Evolutionary conservation across 164 flowering plant species (phyloP).

Genomic region (Kalanchoe fedtschenkoi): DNA sequence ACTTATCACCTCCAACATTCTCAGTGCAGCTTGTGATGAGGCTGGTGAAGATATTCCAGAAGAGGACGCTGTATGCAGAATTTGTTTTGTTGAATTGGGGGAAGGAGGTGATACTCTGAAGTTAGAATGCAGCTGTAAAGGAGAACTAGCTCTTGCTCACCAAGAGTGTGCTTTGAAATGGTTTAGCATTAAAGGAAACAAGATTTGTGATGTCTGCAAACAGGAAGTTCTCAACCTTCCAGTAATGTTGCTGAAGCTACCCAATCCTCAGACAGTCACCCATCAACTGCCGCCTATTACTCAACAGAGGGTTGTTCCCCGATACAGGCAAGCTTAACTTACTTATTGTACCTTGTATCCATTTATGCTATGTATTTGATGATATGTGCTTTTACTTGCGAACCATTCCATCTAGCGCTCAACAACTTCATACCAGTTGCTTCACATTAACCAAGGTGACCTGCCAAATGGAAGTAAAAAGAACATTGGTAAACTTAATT

Average conservation of each 20-base stretch:
- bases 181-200: constrained; percentile 85
- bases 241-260: constrained; percentile 52
- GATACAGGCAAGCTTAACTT: constrained; percentile 39
- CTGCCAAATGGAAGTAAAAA: no score
- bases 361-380: not conserved
- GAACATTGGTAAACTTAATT: no score
- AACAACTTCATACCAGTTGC: not conserved
- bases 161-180: constrained; percentile 78
- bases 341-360: not conserved
- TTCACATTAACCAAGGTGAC: no score
- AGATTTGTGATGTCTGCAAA: constrained; percentile 69
- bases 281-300: constrained; percentile 24
- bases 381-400: not conserved
- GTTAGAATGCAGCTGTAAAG: constrained; percentile 85
- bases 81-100: constrained; percentile 63
- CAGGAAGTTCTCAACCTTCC: constrained; percentile 72
- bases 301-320: constrained; percentile 38
- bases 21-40: constrained; percentile 30
- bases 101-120: constrained; percentile 77
- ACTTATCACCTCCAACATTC: not conserved
- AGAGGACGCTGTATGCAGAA: constrained; percentile 83
- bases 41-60: constrained; percentile 68
- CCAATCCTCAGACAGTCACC: constrained; percentile 29
- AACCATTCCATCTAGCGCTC: not conserved
- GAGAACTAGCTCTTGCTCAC: constrained; percentile 87